These are phyloP conservation scores for Colletotrichum falcatum DNA, from an alignment of 2,329 filamentous ascomycete genomes.

Conservation along the genomic window DNA sequence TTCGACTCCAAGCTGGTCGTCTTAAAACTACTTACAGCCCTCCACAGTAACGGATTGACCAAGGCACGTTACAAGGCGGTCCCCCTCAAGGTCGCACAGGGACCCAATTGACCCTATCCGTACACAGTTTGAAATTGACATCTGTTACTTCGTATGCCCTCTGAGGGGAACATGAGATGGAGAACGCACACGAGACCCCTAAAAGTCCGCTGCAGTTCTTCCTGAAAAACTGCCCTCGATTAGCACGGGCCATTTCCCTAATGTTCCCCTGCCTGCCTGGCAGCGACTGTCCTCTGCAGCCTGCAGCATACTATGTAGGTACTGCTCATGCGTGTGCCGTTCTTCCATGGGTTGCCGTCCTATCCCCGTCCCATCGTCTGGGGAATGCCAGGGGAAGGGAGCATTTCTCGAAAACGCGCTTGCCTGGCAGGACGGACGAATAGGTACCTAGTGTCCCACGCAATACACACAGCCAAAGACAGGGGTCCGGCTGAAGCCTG, in stretches of 20 bases:
- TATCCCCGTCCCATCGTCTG: slow-evolving; percentile 10
- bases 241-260: background rate
- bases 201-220: background rate
- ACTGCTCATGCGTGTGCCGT: slow-evolving; percentile 4
- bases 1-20: background rate
- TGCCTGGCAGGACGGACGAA: background rate
- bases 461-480: background rate
- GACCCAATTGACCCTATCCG: too few relatives aligned
- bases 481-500: slow-evolving; percentile 1
- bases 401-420: background rate
- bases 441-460: too few relatives aligned
- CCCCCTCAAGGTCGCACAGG: too few relatives aligned
- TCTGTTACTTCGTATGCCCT: too few relatives aligned
- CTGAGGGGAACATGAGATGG: background rate
- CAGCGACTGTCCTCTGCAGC: background rate
- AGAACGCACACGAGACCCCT: background rate
- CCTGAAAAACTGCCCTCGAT: background rate
- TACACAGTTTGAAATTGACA: too few relatives aligned
- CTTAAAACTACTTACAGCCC: background rate
- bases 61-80: too few relatives aligned
- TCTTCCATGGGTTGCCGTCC: slow-evolving; percentile 14
- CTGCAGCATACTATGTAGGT: background rate
- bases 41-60: slow-evolving; percentile 1
- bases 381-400: background rate
- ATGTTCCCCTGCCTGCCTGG: background rate